Evolutionary conservation across 305 asterid genomes (phyloP).

Genomic region (Coffea humblotiana): DNA sequence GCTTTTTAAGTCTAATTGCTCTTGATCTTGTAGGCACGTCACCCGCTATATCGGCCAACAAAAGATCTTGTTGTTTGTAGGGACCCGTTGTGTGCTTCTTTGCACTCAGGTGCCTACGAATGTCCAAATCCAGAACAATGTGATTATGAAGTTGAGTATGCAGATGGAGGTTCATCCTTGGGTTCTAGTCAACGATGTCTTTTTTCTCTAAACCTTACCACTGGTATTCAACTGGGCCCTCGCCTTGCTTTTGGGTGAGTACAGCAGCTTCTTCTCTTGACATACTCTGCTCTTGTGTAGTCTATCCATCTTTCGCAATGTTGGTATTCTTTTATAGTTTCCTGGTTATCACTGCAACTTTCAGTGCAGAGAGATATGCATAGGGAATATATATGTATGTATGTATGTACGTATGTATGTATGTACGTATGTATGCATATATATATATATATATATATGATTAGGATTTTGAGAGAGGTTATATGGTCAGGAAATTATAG

Average conservation of each 20-base stretch:
- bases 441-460: background rate
- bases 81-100: slow-evolving; percentile 86
- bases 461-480: background rate
- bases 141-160: slow-evolving; percentile 93
- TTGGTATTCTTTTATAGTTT: background rate
- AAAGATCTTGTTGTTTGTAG: slow-evolving; percentile 76
- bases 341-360: background rate
- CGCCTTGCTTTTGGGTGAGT: slow-evolving; percentile 83
- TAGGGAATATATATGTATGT: no score
- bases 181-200: slow-evolving; percentile 72
- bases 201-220: slow-evolving; percentile 65
- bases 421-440: no score
- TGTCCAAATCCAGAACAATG: slow-evolving; percentile 86
- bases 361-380: no score
- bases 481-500: no score
- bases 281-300: background rate
- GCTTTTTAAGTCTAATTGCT: background rate
- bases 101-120: slow-evolving; percentile 62
- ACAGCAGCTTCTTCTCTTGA: slow-evolving; percentile 12
- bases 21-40: slow-evolving; percentile 59
- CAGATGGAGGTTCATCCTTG: slow-evolving; percentile 97
- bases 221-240: slow-evolving; percentile 55
- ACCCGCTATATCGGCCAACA: slow-evolving; percentile 86
- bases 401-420: no score
- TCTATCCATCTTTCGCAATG: background rate